Conservation (phyloP, 169 alveolate genomes). For the Babesia ovis region DNA sequence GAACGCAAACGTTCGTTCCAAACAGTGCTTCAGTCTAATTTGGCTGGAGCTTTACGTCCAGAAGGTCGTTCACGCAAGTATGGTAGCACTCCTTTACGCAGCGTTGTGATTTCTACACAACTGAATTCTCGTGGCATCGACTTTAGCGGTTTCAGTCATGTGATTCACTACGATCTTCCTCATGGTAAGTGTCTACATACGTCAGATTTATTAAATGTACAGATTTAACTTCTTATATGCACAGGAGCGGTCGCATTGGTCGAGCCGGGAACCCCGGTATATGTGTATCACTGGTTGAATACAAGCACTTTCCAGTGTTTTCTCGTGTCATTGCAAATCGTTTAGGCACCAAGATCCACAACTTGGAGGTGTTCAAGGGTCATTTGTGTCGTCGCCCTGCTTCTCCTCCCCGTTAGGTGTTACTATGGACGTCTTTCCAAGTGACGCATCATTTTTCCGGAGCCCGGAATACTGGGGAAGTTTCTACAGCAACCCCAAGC, state of each 20-base stretch:
- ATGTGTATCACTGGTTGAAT: constrained; percentile 41
- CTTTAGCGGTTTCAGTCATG: constrained; percentile 57
- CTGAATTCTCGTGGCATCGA: constrained; percentile 65
- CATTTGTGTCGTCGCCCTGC: constrained; percentile 21
- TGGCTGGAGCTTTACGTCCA: constrained; percentile 4
- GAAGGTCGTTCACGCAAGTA: constrained; percentile 3
- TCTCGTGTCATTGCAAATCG: constrained; percentile 19
- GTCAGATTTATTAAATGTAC: neutral
- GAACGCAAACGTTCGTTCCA: constrained; percentile 38
- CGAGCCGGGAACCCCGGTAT: constrained; percentile 64
- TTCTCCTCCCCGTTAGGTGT: neutral
- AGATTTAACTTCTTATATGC: constrained; percentile 50
- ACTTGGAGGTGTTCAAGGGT: constrained; percentile 43
- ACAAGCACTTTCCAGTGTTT: constrained; percentile 40
- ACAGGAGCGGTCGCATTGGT: constrained; percentile 58
- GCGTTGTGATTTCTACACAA: constrained; percentile 40
- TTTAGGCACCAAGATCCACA: constrained; percentile 43
- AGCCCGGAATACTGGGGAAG: constrained; percentile 70
- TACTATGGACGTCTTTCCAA: constrained; percentile 57
- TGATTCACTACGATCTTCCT: constrained; percentile 60
- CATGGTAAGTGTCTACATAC: constrained; percentile 28
- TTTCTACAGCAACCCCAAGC: constrained; percentile 68
- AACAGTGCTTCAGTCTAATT: constrained; percentile 37
- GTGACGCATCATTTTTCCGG: constrained; percentile 71
- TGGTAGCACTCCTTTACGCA: constrained; percentile 29